Evolutionary conservation across 2,329 filamentous ascomycete genomes (phyloP).

Genomic region (Xylaria sp.): DNA sequence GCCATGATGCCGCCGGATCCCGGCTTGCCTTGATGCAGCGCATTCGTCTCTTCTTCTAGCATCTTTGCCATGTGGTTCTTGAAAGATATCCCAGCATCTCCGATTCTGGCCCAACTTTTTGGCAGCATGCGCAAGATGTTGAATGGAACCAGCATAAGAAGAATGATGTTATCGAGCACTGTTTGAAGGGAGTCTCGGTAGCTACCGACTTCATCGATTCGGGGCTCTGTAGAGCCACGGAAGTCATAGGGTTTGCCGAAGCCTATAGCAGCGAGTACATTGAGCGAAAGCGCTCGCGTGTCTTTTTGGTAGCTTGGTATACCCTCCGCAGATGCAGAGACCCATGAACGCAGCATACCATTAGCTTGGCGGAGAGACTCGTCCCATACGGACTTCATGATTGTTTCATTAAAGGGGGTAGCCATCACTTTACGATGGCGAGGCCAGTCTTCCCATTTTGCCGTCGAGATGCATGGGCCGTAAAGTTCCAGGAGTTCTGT

Average conservation of each 20-base stretch:
- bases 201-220: not conserved
- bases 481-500: slow-evolving; percentile 46
- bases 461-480: slow-evolving; percentile 48
- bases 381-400: slow-evolving; percentile 48
- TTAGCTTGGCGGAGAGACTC: slow-evolving; percentile 41
- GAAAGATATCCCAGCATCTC: slow-evolving; percentile 39
- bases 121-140: slow-evolving; percentile 35
- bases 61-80: slow-evolving; percentile 44
- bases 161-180: slow-evolving; percentile 1
- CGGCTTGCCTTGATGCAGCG: slow-evolving; percentile 33
- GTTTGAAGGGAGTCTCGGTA: not conserved
- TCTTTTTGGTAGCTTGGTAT: slow-evolving; percentile 39
- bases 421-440: slow-evolving; percentile 47
- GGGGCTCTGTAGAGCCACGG: slow-evolving; percentile 26
- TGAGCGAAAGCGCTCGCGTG: slow-evolving; percentile 45
- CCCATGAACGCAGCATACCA: slow-evolving; percentile 43
- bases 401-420: slow-evolving; percentile 47
- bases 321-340: slow-evolving; percentile 1
- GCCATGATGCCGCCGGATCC: slow-evolving; percentile 45
- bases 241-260: slow-evolving; percentile 46
- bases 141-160: slow-evolving; percentile 41
- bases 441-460: slow-evolving; percentile 46
- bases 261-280: slow-evolving; percentile 45
- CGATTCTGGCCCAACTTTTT: slow-evolving; percentile 33
- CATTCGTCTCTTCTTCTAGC: slow-evolving; percentile 40